Conservation (phyloP, 495 filamentous ascomycete species). For the Aspergillus hancockii region DNA sequence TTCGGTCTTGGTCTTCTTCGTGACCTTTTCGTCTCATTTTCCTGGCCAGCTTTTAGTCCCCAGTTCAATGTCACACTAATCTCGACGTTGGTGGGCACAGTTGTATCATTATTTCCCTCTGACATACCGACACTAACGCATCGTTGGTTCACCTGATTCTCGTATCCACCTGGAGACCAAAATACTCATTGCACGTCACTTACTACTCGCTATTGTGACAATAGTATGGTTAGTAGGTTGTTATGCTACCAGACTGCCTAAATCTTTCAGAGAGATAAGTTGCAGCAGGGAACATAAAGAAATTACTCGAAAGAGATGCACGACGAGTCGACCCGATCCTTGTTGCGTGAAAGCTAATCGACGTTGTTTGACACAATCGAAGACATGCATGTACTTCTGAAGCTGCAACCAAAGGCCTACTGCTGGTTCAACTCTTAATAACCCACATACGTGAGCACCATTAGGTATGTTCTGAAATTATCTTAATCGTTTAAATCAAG, state of each 20-base stretch:
- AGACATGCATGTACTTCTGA: slow-evolving; percentile 15
- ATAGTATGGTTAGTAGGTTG: slow-evolving; percentile 9
- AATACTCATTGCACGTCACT: background rate
- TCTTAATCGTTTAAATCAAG: slow-evolving; percentile 37
- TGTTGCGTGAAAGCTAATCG: slow-evolving; percentile 6
- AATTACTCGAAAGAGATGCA: slow-evolving; percentile 15
- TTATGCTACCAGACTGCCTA: slow-evolving; percentile 8
- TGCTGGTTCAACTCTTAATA: slow-evolving; percentile 6
- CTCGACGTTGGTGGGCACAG: no score
- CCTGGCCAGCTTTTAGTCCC: no score
- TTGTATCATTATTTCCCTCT: no score
- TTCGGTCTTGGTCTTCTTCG: no score
- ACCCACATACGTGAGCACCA: slow-evolving; percentile 43
- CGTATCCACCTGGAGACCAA: no score
- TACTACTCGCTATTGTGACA: slow-evolving; percentile 4
- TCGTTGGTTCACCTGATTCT: no score
- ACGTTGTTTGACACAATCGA: slow-evolving; percentile 11
- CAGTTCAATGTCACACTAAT: no score
- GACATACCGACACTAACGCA: no score
- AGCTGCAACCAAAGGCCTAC: slow-evolving; percentile 10
- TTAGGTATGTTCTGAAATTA: slow-evolving; percentile 43
- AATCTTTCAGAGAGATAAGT: slow-evolving; percentile 9
- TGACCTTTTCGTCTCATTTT: no score
- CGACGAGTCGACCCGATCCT: background rate
- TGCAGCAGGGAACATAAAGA: slow-evolving; percentile 6